Base-by-base conservation (phyloP, 2,329 filamentous ascomycete species). In the Exophiala sp. region DNA sequence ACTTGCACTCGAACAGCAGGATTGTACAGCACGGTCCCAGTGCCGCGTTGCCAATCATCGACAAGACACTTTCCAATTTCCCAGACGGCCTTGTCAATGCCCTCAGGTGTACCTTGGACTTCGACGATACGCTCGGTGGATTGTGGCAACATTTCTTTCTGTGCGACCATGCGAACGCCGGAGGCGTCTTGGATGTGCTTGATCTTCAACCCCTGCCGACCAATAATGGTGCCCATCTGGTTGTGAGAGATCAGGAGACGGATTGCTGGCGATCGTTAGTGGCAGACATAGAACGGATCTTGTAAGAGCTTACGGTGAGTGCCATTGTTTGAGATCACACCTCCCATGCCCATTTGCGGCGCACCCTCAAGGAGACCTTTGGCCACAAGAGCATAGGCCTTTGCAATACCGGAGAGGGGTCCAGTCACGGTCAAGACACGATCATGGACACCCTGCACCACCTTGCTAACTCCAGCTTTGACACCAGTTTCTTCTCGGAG, bases 161-260 rank as follows among this genome's bases (percentile, higher is more conserved):
- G 94, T 38, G 94, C 94, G 45, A 99, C 91, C 94, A 99, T 99
- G 69, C 94, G 91, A 55, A 97, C 94, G 62, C 91, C 91, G 4
- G 94, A 97, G 29, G 85, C 86, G 71, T 99, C 94, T 72, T 99
- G 94, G 64, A 99, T 99, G 71, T 96, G 89, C 82, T 99, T 99
- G 80, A 99, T 99, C 80, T 97, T 99, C 63, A 96, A 81, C 55
- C 94, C 94, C 72, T 95, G 89, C 62, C 91, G 86, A 66, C 94
- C 94, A 69, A 99, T 99, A 76, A 99, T 96, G 66, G 94, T 99
- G 59, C 94, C 94, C 94, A 99, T 99, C 76, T 99, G 94, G 73
- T 97, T 97, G 78, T 99, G 92, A 33, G 94, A 99, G 73, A 99
- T 97, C 70, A 99, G 86, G 32, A 99, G 86, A 69, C 96, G 96